Evolutionary conservation across 2,329 filamentous ascomycete genomes (phyloP), one percentile per base, ranked within the genome.

Genomic region (Nothophaeocryptopus gaeumannii): DNA sequence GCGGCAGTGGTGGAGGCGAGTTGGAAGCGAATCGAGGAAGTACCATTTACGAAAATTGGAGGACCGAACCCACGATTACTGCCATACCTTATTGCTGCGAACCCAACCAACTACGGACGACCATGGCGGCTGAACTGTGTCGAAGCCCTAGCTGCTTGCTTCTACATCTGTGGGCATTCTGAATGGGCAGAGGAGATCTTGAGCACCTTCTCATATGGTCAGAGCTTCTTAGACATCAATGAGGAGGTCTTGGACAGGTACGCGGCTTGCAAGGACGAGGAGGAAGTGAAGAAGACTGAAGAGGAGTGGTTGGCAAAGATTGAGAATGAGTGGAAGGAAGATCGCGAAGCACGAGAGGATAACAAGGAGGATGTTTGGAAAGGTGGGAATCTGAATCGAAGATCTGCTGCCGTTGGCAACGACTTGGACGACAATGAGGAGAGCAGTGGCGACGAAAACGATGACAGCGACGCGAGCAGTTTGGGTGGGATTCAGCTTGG

Each of bases 1-100:
- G 92, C 91, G 14, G 93, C 93, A 2, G 93, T 99, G 2, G 93
- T 99, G 13, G 93, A 99, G 74, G 96, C 91, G 66, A 95, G 89
- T 16, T 99, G 93, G 93, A 95, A 95, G 3, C 80, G 93, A 52
- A 89, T 95, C 7, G 79, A 87, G 40, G 93, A 99, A 70, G 84
- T 99, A 5, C 91, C 92, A 45, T 99, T 92, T 83, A 79, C 77
- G 51, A 87, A 87, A 59, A 95, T 99, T 51, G 93, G 93, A 26
- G 93, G 93, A 16, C 93, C 91, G 70, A 95, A 91, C 70, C 90
- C 96, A 75, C 78, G 93, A 46, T 71, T 96, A 56, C 75, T 99
- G 49, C 93, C 93, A 0, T 99, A 99, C 69, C 83, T 99, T 7
- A 91, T 99, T 42, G 93, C 93, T 5, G 93, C 93, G 40, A 99